These are phyloP conservation scores for Malus hybrid DNA, from an alignment of 331 rosid genomes.

Conservation along the genomic window DNA sequence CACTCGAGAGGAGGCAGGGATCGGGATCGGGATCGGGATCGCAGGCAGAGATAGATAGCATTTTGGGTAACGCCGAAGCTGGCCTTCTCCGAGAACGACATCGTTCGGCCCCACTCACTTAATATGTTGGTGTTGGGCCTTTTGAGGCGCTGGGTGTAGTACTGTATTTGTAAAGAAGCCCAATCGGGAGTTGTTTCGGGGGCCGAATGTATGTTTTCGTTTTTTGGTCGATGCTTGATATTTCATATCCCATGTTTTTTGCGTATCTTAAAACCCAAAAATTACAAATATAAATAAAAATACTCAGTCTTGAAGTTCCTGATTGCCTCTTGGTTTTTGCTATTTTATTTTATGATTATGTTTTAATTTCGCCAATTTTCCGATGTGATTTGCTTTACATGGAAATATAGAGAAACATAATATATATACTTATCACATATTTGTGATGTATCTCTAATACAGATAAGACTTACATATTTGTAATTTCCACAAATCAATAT, in stretches of 20 bases:
- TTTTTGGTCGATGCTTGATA: background rate
- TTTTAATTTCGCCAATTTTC: no score
- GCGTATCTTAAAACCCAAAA: background rate
- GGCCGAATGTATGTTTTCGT: background rate
- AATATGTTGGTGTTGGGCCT: background rate
- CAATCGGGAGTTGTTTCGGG: background rate
- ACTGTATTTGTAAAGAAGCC: background rate
- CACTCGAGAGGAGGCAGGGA: conserved; percentile 60
- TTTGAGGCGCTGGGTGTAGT: background rate
- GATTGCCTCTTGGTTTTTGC: background rate
- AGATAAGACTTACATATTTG: no score
- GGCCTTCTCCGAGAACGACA: background rate
- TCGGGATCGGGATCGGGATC: conserved; percentile 37
- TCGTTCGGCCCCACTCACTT: background rate
- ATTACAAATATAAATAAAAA: background rate
- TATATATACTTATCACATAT: no score
- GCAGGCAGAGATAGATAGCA: conserved; percentile 56
- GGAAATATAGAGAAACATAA: no score
- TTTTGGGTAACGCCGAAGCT: background rate
- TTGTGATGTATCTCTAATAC: no score
- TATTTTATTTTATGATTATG: no score
- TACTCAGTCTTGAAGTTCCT: background rate
- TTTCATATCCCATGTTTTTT: background rate
- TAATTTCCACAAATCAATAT: no score
- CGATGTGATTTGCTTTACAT: no score